Evolutionary conservation across 371 early-diverging fungal genomes (phyloP).

Genomic region (Chytridium lagenaria): DNA sequence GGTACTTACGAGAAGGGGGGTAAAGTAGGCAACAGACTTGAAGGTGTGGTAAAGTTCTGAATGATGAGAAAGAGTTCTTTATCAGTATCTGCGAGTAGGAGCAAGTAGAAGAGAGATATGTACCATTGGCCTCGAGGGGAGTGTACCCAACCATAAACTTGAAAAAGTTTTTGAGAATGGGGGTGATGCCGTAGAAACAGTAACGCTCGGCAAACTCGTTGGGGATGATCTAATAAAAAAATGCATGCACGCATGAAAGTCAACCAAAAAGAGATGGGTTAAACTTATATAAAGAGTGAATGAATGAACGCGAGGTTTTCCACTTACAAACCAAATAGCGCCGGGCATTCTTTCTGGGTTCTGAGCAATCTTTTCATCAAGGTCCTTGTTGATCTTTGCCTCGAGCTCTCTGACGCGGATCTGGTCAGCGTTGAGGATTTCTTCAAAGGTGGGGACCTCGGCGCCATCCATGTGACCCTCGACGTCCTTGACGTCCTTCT

Average conservation of each 20-base stretch:
- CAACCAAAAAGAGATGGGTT: background rate
- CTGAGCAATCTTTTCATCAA: conserved; percentile 37
- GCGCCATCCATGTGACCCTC: background rate
- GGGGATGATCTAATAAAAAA: conserved; percentile 8
- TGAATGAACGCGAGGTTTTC: conserved; percentile 8
- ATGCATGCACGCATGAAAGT: background rate
- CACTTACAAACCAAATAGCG: conserved; percentile 41
- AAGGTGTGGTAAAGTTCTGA: conserved; percentile 17
- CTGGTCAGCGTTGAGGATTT: conserved; percentile 21
- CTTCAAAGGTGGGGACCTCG: background rate
- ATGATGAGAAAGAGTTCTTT: background rate
- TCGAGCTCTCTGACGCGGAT: conserved; percentile 32
- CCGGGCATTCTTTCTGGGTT: conserved; percentile 38
- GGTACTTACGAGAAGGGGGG: conserved; percentile 59
- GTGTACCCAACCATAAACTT: conserved; percentile 20
- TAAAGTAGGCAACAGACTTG: conserved; percentile 54
- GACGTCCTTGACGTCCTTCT: background rate
- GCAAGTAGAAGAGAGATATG: too few relatives aligned
- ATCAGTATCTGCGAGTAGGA: background rate
- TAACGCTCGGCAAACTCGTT: conserved; percentile 45
- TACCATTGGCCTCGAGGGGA: background rate
- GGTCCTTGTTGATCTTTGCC: conserved; percentile 36
- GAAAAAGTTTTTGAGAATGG: conserved; percentile 48
- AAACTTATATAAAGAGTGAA: background rate
- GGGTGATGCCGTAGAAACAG: conserved; percentile 48